Conservation (phyloP, 441 rosid species). For the Pelargonium myrrhifolium region DNA sequence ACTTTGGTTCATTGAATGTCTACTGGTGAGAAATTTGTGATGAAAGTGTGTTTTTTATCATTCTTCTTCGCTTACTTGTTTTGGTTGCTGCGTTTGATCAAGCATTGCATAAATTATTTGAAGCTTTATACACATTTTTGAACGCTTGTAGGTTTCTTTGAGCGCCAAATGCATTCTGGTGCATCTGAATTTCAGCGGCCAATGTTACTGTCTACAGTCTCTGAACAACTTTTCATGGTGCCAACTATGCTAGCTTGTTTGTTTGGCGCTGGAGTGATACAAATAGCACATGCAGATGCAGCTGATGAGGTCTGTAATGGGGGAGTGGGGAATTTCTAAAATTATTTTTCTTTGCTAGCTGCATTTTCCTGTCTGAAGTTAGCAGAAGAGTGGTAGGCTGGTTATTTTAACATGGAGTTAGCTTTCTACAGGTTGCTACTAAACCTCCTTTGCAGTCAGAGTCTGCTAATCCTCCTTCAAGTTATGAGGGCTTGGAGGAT, state of each 20-base stretch:
- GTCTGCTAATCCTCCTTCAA: constrained; percentile 30
- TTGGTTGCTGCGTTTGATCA: background rate
- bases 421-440: constrained; percentile 31
- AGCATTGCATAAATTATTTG: too few relatives aligned
- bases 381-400: too few relatives aligned
- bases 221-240: constrained; percentile 14
- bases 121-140: background rate
- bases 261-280: constrained; percentile 44
- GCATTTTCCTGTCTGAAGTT: background rate
- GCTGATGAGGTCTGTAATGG: constrained; percentile 46
- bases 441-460: constrained; percentile 38
- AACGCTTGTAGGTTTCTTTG: constrained; percentile 22
- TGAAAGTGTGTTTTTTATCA: background rate
- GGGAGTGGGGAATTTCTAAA: background rate
- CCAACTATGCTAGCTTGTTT: constrained; percentile 54
- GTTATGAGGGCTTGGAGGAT: constrained; percentile 46
- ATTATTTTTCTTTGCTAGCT: background rate
- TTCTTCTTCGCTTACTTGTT: background rate
- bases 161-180: constrained; percentile 10
- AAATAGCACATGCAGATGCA: constrained; percentile 55
- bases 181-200: constrained; percentile 25
- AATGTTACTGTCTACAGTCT: constrained; percentile 14
- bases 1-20: background rate
- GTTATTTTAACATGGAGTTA: constrained; percentile 12
- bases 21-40: background rate